phyloP scores from a whole-genome alignment of 139 green algal species.

The Tetraselmis striata region DNA sequence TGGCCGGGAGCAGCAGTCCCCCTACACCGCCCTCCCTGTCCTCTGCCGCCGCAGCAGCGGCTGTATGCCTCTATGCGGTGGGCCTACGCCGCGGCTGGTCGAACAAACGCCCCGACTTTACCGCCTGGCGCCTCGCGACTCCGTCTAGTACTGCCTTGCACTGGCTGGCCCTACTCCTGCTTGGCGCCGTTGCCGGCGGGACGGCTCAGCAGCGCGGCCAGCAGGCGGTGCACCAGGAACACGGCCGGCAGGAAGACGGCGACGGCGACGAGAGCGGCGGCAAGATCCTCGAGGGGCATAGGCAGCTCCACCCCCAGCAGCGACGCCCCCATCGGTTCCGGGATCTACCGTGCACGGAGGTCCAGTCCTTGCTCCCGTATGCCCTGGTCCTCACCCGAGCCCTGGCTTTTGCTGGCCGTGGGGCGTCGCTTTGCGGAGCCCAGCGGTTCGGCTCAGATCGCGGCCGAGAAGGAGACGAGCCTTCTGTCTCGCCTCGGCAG shows the following conservation, averaged over 20 bases:
- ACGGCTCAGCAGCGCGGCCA: conserved; percentile 5
- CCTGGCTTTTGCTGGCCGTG: no score
- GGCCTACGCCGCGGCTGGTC: neutral
- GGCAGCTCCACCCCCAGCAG: conserved; percentile 20
- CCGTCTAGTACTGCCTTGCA: neutral
- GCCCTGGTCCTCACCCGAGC: no score
- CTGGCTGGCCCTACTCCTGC: conserved; percentile 2
- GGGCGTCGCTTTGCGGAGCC: no score
- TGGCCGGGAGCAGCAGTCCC: neutral
- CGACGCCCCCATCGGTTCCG: no score
- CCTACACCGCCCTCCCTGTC: neutral
- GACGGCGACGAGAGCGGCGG: conserved; percentile 35
- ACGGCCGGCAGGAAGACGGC: conserved; percentile 38
- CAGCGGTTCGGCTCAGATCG: no score
- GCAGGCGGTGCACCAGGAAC: conserved; percentile 29
- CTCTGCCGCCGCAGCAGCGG: neutral
- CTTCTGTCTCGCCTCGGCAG: no score
- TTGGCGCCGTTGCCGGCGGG: conserved; percentile 11
- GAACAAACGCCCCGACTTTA: neutral
- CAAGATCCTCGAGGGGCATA: conserved; percentile 38
- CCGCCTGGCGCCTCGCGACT: neutral
- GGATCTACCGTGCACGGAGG: no score
- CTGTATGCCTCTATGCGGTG: neutral
- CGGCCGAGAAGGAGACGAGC: no score
- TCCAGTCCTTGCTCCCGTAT: no score